phyloP scores from a whole-genome alignment of 352 stramenopile species.

The Pythium dissimile region DNA sequence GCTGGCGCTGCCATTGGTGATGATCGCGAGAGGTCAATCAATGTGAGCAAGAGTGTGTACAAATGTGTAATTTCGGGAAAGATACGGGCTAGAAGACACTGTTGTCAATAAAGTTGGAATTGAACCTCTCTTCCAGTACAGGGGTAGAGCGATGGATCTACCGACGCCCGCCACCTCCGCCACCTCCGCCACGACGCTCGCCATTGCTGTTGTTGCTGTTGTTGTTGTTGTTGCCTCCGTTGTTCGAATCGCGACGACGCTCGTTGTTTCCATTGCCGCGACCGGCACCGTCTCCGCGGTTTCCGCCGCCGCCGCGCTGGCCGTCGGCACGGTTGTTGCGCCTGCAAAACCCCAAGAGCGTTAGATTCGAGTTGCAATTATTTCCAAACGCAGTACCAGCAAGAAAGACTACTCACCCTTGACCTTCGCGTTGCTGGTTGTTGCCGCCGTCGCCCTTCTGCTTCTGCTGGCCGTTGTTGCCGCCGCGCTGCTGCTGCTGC shows the following conservation, averaged over 20 bases:
- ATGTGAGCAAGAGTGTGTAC: neutral
- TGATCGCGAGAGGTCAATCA: conserved; percentile 18
- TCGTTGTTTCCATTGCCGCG: conserved; percentile 21
- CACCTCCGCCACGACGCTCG: conserved; percentile 1
- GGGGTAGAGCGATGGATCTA: conserved; percentile 18
- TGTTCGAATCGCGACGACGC: conserved; percentile 18
- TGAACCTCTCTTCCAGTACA: neutral
- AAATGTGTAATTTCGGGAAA: conserved; percentile 23
- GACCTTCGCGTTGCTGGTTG: conserved; percentile 43
- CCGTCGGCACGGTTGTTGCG: conserved; percentile 40
- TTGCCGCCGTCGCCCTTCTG: conserved; percentile 31
- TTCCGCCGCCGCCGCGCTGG: conserved; percentile 1
- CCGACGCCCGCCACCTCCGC: conserved; percentile 24
- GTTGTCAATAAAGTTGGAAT: conserved; percentile 3
- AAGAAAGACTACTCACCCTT: conserved; percentile 37
- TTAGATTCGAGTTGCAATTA: too few species aligned
- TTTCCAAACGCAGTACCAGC: too few species aligned
- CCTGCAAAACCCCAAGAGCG: neutral
- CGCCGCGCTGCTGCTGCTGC: conserved; percentile 16
- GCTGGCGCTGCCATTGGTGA: too few species aligned
- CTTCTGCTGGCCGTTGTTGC: conserved; percentile 19
- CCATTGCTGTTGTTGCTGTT: conserved; percentile 7
- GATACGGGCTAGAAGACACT: conserved; percentile 7
- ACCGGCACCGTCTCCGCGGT: neutral
- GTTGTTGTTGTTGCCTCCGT: neutral